A percentile compares a stretch with the other conserved stretches of the same genome.
phyloP scores from a whole-genome alignment of 2,329 filamentous ascomycete genomes.

The Botrytis tulipae region DNA sequence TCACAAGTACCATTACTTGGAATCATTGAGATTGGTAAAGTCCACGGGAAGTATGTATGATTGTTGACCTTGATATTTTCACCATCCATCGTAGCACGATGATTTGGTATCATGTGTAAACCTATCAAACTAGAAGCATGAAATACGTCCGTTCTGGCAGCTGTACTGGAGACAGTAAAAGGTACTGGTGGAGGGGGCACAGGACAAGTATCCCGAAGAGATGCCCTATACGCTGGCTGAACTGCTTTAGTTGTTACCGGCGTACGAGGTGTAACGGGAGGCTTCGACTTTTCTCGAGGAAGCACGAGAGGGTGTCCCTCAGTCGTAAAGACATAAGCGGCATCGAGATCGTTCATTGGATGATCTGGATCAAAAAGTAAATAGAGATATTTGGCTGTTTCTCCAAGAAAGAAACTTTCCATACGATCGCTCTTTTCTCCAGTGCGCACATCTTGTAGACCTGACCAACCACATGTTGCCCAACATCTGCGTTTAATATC shows the following conservation, averaged over 20 bases:
- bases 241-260: slow-evolving; percentile 37
- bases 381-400: slow-evolving; percentile 95
- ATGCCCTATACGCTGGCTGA: slow-evolving; percentile 35
- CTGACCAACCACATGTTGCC: slow-evolving; percentile 90
- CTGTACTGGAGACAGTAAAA: slow-evolving; percentile 75
- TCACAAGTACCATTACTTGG: slow-evolving; percentile 76
- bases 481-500: slow-evolving; percentile 88
- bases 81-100: slow-evolving; percentile 48
- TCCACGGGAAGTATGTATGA: slow-evolving; percentile 91
- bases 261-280: slow-evolving; percentile 23
- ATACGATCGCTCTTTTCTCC: slow-evolving; percentile 91
- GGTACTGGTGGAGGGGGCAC: slow-evolving; percentile 56
- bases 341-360: slow-evolving; percentile 82
- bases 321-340: slow-evolving; percentile 89
- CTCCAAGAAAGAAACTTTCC: slow-evolving; percentile 98
- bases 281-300: slow-evolving; percentile 49
- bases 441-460: slow-evolving; percentile 75
- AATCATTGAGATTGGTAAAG: slow-evolving; percentile 72
- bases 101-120: slow-evolving; percentile 71
- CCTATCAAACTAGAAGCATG: slow-evolving; percentile 84
- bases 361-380: slow-evolving; percentile 84
- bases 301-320: slow-evolving; percentile 93
- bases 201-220: slow-evolving; percentile 60
- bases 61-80: slow-evolving; percentile 46
- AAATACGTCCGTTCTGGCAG: slow-evolving; percentile 77